Percentiles rank a stretch among this genome's conserved stretches.
Conservation (phyloP, 192 early-diverging fungal genomes). For the Umbelopsis isabellina region DNA sequence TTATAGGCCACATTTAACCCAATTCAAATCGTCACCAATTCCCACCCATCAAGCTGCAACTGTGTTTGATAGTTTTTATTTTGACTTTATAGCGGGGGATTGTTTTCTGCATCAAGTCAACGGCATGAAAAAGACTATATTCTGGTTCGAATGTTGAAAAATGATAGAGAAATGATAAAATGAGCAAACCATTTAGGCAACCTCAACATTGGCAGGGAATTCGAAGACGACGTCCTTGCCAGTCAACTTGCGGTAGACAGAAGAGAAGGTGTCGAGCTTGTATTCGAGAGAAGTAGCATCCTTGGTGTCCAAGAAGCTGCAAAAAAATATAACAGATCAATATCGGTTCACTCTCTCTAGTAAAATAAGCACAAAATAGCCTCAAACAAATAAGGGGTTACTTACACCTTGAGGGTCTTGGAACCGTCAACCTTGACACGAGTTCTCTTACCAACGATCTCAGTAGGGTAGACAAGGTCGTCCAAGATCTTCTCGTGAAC, state of each 20-base stretch:
- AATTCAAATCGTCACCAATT: no score
- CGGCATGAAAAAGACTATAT: not conserved
- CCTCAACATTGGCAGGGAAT: conserved; percentile 71
- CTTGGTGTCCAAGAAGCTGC: conserved; percentile 92
- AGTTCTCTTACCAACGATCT: conserved; percentile 98
- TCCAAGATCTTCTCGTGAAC: conserved; percentile 98
- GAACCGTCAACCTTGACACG: conserved; percentile 94
- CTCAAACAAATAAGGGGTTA: not conserved
- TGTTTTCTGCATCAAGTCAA: conserved; percentile 23
- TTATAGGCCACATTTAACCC: no score
- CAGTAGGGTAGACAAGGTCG: conserved; percentile 98
- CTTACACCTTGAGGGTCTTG: conserved; percentile 85
- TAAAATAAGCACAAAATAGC: not conserved
- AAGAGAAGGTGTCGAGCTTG: conserved; percentile 97
- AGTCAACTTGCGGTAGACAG: conserved; percentile 94
- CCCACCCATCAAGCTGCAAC: not conserved
- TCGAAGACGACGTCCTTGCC: conserved; percentile 99
- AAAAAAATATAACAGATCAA: not conserved
- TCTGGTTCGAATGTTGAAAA: conserved; percentile 15
- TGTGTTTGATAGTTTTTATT: not conserved
- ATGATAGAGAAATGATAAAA: conserved; percentile 1
- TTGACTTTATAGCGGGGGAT: conserved; percentile 18
- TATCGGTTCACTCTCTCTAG: not conserved
- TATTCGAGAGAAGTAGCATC: conserved; percentile 97
- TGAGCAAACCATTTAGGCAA: conserved; percentile 10